Evolutionary conservation across 169 alveolate species (phyloP), one percentile per base, ranked within the genome.

Genomic region (Cryptosporidium baileyi): DNA sequence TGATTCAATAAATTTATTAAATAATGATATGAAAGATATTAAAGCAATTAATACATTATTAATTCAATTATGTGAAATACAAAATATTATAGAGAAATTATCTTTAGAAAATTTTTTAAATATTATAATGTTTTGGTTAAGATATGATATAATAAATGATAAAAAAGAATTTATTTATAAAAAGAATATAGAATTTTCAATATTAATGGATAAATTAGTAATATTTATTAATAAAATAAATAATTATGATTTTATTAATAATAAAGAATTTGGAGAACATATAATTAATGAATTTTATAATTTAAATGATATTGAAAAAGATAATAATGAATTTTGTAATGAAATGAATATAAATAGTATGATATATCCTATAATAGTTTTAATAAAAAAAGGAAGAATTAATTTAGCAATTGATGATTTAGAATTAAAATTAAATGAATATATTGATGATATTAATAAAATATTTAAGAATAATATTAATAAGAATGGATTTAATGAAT

Each of bases 401-500:
- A 57, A 38, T 1, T 57, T 74, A 8, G 85, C 85, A 38, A 40
- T 74, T 54, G 85, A 74, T 34, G 85, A 74, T 1, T 41, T 74
- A 17, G 85, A 74, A 15, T n/a, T 41, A n/a, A 51, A 74, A 7
- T 17, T 74, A 24, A 74, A 54, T 40, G 41, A 74, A 15, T 54
- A 40, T 9, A 38, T 74, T 7, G 85, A 74, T 8, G 43, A 74
- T 26, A 19, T 5, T 40, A 74, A 54, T 43, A 13, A 36, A 38
- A 1, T 15, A 13, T 13, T 65, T 22, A 45, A 47, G 17, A 40
- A 26, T 34, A 0, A 19, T 11, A 15, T 65, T 26, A 15, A 28
- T 17, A 30, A 6, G 13, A 22, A 32, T 3, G 32, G 22, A 11
- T 11, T 19, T 3, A 24, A 57, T 57, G 32, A 7, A 57, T 19